Evolutionary conservation across 805 yeast genomes (phyloP), one percentile per base, ranked within the genome.

Genomic region (Saturnispora mendoncae): DNA sequence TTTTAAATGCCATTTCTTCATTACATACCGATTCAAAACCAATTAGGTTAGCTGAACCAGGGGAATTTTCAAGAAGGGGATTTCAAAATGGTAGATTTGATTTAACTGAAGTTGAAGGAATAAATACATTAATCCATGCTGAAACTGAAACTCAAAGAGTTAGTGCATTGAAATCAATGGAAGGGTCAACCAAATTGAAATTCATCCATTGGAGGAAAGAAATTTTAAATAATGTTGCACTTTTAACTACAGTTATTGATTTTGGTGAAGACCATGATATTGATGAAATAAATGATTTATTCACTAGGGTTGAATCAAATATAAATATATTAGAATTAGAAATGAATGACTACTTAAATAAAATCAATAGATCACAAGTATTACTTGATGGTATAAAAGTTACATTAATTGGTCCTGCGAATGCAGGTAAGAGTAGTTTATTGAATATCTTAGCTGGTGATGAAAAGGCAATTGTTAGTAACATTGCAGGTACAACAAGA

Each of bases 211-310:
- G 97, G 97, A 69, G 96, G 52, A 53, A 67, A 5, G 60, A 67
- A 14, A 68, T 92, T 2, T 68, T 90, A 2, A 63, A 77, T 3
- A 71, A 76, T 44, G 72, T 81, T 39, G 95, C 95, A 0, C 61
- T 80, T 38, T 58, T 90, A 41, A 78, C 97, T 0, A 95, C 97
- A 0, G 70, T 88, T 2, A 85, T 92, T 30, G 98, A 92, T 61
- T 92, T 92, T 60, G 90, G 95, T 7, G 97, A 92, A 43, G 98
- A 92, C 52, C 85, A 85, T 44, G 94, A 84, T 47, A 67, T 84
- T 24, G 86, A 79, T 12, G 83, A 80, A 51, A 69, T 75, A 0
- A 70, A 70, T 12, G 57, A 62, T 12, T 64, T 84, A 13, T 69
- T 84, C 43, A 62, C 58, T 5, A 58, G 61, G 0, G 87, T 84